Conservation (phyloP, 1,139 yeast genomes). For the Meyerozyma elateridarum region DNA sequence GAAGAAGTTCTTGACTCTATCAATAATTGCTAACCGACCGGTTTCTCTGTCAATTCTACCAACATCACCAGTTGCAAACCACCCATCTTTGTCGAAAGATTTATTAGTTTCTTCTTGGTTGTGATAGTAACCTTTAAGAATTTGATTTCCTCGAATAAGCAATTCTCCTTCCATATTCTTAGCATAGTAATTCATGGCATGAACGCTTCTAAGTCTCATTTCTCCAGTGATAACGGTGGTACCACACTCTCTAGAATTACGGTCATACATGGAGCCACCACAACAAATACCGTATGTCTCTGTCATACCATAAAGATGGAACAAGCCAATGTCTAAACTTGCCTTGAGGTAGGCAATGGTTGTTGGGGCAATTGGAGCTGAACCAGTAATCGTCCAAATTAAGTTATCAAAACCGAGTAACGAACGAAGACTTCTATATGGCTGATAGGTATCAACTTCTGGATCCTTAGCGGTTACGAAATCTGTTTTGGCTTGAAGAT, state of each 20-base stretch:
- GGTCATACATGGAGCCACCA: constrained; percentile 16
- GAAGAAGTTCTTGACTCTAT: constrained; percentile 41
- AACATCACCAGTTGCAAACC: constrained; percentile 41
- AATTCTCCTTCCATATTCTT: constrained; percentile 34
- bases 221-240: constrained; percentile 31
- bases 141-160: constrained; percentile 37
- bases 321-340: constrained; percentile 15
- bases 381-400: constrained; percentile 18
- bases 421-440: constrained; percentile 11
- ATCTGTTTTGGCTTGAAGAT: constrained; percentile 11
- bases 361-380: constrained; percentile 18
- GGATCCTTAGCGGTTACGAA: constrained; percentile 10
- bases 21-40: constrained; percentile 32
- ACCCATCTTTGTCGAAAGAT: constrained; percentile 22
- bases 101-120: constrained; percentile 36
- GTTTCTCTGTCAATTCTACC: constrained; percentile 22
- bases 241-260: constrained; percentile 17
- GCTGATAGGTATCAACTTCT: constrained; percentile 10
- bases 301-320: constrained; percentile 19
- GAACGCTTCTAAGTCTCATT: constrained; percentile 32
- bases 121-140: constrained; percentile 33
- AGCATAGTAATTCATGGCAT: constrained; percentile 33
- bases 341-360: constrained; percentile 18
- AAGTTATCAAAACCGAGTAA: constrained; percentile 17
- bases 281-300: constrained; percentile 18